Conservation (phyloP, 306 rosid species). For the Luffa aegyptiaca region DNA sequence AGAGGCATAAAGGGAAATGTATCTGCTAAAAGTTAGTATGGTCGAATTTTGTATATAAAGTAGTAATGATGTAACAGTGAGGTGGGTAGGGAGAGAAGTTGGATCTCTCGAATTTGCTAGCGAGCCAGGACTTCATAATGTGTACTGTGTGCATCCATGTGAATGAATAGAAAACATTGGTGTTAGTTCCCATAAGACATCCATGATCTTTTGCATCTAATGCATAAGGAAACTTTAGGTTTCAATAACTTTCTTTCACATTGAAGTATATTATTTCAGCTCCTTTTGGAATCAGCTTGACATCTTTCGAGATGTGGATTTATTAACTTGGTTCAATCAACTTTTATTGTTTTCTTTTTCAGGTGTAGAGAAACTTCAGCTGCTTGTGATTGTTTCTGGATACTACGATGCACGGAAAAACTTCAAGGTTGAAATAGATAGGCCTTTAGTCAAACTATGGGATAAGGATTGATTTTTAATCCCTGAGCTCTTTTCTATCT, state of each 20-base stretch:
- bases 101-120: too few species aligned
- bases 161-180: background rate
- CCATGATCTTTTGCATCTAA: background rate
- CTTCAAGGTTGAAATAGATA: constrained; percentile 53
- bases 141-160: background rate
- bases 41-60: background rate
- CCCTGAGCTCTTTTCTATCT: background rate
- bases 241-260: background rate
- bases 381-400: constrained; percentile 60
- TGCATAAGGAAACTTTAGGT: background rate
- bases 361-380: constrained; percentile 59
- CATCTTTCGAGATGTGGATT: background rate
- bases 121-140: too few species aligned
- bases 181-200: background rate
- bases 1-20: background rate
- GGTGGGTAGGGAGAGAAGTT: too few species aligned
- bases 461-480: background rate
- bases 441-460: background rate
- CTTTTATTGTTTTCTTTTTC: constrained; percentile 10
- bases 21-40: background rate
- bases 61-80: too few species aligned
- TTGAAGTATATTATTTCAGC: background rate
- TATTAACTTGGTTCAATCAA: background rate
- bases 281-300: background rate
- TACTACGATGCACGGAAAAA: constrained; percentile 44